Evolutionary conservation across 2,329 filamentous ascomycete species (phyloP), one percentile per base, ranked within the genome.

Genomic region (Sphaerulina musiva): DNA sequence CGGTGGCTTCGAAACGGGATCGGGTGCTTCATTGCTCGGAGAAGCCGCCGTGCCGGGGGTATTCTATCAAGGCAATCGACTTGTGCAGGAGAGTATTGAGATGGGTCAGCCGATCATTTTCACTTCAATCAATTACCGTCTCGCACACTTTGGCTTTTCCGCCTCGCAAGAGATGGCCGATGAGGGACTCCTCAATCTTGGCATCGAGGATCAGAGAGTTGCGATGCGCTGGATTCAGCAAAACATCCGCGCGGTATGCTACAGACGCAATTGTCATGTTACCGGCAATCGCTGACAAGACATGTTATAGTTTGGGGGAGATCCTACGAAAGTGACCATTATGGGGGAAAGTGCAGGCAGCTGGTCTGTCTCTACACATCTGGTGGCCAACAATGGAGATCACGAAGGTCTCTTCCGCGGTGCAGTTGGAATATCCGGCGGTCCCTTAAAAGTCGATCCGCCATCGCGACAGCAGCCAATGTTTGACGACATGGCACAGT

Each of bases 81-180:
- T 70, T 12, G 55, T 57, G 9, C 34, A 57, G 26, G 46, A 48
- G 17, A 48, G 32, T 17, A 8, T 55, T 63, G 34, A 54, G 46
- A 56, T 56, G 17, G 50, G 48, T 6, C 51, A 56, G 48, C 58
- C 54, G 1, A 59, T 64, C 20, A 41, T 64, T 12, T 56, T 51
- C 36, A 58, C 62, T 2, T 47, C 69, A 57, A 52, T 68, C 61
- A 39, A 80, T 70, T 81, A 86, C 67, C 77, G 84, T 6, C 75
- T 87, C 46, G 81, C 82, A 2, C 78, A 80, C 8, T 75, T 88
- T 60, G 87, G 86, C 0, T 89, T 90, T 69, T 68, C 87, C 26
- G 79, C 81, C 8, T 82, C 76, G n/a, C 67, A 67, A 4, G 59
- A 78, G 50, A 75, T 79, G 17, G 72, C 75, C 11, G 74, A 76